A percentile compares a stretch with the other conserved stretches of the same genome.
Evolutionary conservation across 208 protist genomes (phyloP).

Genomic region (Trypanosoma rangeli): DNA sequence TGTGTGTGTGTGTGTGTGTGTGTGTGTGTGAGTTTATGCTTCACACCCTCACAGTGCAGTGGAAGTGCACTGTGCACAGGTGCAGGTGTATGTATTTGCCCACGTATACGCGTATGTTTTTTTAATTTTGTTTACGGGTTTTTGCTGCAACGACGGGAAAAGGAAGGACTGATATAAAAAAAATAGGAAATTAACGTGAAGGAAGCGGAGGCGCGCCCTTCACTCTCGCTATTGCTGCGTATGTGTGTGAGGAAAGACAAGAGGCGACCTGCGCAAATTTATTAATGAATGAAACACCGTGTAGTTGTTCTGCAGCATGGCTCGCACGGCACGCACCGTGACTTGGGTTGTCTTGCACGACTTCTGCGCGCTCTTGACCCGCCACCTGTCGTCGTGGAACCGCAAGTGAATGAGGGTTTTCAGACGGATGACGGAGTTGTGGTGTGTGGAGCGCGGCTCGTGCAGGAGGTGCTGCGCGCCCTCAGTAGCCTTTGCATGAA

Average conservation of each 20-base stretch:
- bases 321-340: constrained; percentile 40
- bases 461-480: constrained; percentile 16
- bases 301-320: constrained; percentile 72
- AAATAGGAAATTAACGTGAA: neutral
- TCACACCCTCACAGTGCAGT: too few relatives aligned
- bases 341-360: constrained; percentile 41
- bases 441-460: constrained; percentile 35
- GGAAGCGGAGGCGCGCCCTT: neutral
- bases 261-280: neutral
- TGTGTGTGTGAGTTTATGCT: too few relatives aligned
- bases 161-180: neutral
- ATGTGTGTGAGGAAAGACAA: neutral
- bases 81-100: neutral
- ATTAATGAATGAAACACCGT: constrained; percentile 12
- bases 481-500: neutral
- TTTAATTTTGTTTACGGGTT: neutral
- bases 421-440: constrained; percentile 43
- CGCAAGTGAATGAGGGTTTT: constrained; percentile 31
- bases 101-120: neutral
- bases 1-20: too few relatives aligned
- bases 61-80: too few relatives aligned
- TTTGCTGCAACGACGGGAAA: neutral
- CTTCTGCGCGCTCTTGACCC: constrained; percentile 3
- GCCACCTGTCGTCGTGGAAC: constrained; percentile 30
- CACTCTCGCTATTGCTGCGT: neutral